phyloP scores from a whole-genome alignment of 441 rosid species.

The Hura crepitans region DNA sequence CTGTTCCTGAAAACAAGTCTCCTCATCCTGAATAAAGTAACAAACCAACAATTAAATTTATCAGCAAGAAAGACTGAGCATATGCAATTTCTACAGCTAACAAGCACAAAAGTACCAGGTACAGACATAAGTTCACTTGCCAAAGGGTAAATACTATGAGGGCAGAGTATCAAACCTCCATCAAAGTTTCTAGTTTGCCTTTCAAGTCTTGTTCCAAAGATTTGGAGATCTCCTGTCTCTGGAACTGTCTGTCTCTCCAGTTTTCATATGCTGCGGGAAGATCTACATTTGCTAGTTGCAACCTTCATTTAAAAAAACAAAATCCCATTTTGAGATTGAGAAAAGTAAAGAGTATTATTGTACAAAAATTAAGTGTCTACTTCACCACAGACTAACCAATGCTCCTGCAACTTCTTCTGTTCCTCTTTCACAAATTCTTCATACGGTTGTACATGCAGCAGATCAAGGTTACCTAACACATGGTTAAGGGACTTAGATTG shows the following conservation, averaged over 20 bases:
- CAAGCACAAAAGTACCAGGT: background rate
- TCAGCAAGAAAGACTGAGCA: background rate
- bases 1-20: slow-evolving; percentile 9
- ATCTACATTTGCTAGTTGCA: slow-evolving; percentile 59
- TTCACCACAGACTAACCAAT: slow-evolving; percentile 62
- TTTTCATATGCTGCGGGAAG: slow-evolving; percentile 65
- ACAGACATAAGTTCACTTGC: background rate
- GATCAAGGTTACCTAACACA: slow-evolving; percentile 69
- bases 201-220: slow-evolving; percentile 61
- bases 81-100: slow-evolving; percentile 6
- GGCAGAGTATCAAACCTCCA: slow-evolving; percentile 48
- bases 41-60: background rate
- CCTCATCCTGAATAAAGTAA: slow-evolving; percentile 17
- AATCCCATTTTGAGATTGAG: slow-evolving; percentile 13
- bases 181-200: slow-evolving; percentile 35
- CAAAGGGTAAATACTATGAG: background rate
- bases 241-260: slow-evolving; percentile 56
- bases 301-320: slow-evolving; percentile 41
- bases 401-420: slow-evolving; percentile 66
- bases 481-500: slow-evolving; percentile 61
- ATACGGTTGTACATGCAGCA: slow-evolving; percentile 73
- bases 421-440: slow-evolving; percentile 92
- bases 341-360: slow-evolving; percentile 18
- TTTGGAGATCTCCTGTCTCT: slow-evolving; percentile 45
- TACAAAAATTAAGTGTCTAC: slow-evolving; percentile 18